Percentiles rank a stretch among this genome's conserved stretches.
phyloP scores from a whole-genome alignment of 2,329 filamentous ascomycete species.

The Thielaviopsis musarum region DNA sequence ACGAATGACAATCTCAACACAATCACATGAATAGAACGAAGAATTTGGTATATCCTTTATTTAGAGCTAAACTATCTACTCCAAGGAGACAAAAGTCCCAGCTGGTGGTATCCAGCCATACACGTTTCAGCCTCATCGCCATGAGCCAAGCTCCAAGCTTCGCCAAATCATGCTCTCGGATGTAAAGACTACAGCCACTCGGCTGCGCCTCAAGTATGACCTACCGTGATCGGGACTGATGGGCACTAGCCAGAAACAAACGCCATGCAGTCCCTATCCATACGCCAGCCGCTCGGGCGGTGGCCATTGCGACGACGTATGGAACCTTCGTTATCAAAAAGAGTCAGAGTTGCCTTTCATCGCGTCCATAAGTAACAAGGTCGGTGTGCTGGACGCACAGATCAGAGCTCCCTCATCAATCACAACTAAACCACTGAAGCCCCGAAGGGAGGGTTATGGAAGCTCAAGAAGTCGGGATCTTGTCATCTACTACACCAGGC shows the following conservation, averaged over 20 bases:
- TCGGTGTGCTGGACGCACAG: conserved; percentile 97
- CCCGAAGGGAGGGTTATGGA: conserved; percentile 70
- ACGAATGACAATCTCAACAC: no score
- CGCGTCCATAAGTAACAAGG: conserved; percentile 99
- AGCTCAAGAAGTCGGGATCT: conserved; percentile 46
- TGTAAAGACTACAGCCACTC: conserved; percentile 4
- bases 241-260: conserved; percentile 14
- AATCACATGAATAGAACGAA: no score
- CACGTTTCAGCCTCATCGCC: background rate
- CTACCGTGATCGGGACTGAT: background rate
- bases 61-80: no score
- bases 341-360: conserved; percentile 91
- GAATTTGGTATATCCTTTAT: no score
- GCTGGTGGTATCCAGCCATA: background rate
- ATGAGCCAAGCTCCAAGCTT: background rate
- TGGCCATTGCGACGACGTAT: background rate
- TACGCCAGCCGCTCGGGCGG: background rate
- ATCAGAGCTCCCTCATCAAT: conserved; percentile 61
- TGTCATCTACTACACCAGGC: conserved; percentile 90
- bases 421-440: conserved; percentile 74
- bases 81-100: no score
- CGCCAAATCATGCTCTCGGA: background rate
- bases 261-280: background rate
- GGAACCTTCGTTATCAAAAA: conserved; percentile 21
- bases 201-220: background rate